Evolutionary conservation across 2,329 filamentous ascomycete species (phyloP), one percentile per base, ranked within the genome.

Genomic region (Cladophialophora exuberans): DNA sequence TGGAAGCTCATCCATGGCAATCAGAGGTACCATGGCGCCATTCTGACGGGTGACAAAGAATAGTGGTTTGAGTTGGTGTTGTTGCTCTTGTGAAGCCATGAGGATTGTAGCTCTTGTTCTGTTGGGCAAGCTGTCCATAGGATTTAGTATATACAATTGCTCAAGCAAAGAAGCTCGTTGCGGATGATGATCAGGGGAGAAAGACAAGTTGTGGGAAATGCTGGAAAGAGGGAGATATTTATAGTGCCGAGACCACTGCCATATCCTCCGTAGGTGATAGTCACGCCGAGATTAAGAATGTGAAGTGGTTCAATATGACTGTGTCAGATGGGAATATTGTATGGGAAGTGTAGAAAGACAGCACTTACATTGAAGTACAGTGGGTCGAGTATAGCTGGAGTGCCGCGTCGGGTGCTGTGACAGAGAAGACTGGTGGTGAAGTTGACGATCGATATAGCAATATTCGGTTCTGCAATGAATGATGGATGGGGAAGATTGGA

Each of bases 1-100:
- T 2, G 75, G 75, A 1, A 79, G 65, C 58, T 79, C 76, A 57
- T 78, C 76, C 4, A 77, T 62, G 4, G 76, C 71, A 38, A 79
- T 65, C 10, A 79, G 68, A 4, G 76, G 73, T 15, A 71, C 72
- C 38, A 76, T 55, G 6, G 63, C 66, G 25, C 73, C 72, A 62
- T 74, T 70, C 33, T 70, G 68, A 30, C 76, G 73, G 35, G 70
- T 66, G 41, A 74, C 67, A 60, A 76, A 78, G 59, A 71, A 76
- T 53, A 68, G 67, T 31, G 75, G 73, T 43, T 67, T 69, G 43
- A 70, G 60, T 10, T 64, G 52, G 20, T 62, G 43, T 22, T 56
- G 35, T 17, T 11, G 30, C 48, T 36, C 26, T 51, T 54, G 41
- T 17, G 53, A 20, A 35, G 44, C 49, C 25, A 33, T 54, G 35